Evolutionary conservation across 2,329 filamentous ascomycete species (phyloP).

Genomic region (Polychaeton citri): DNA sequence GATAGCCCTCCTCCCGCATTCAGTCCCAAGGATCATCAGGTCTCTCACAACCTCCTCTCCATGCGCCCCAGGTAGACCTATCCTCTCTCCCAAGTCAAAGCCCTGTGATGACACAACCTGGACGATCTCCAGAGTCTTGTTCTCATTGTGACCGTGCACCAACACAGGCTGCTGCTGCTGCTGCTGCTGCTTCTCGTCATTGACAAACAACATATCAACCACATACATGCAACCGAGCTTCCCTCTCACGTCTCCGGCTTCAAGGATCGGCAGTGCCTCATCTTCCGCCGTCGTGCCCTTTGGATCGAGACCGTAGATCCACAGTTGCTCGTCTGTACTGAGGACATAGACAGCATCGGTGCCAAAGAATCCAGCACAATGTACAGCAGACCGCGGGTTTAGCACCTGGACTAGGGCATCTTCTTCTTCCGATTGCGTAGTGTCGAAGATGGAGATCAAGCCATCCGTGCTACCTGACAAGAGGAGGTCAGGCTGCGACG

Average conservation of each 20-base stretch:
- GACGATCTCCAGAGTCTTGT: constrained; percentile 14
- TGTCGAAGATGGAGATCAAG: constrained; percentile 65
- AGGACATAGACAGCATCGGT: constrained; percentile 54
- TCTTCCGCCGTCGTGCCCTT: constrained; percentile 48
- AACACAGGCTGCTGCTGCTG: constrained; percentile 15
- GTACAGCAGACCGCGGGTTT: constrained; percentile 63
- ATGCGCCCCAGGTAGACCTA: constrained; percentile 29
- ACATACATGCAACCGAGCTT: constrained; percentile 61
- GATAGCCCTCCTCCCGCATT: constrained; percentile 17
- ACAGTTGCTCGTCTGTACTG: constrained; percentile 66
- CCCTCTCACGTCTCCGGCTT: constrained; percentile 51
- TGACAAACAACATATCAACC: constrained; percentile 47
- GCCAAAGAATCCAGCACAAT: constrained; percentile 59
- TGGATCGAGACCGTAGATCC: constrained; percentile 52
- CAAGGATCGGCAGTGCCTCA: constrained; percentile 33
- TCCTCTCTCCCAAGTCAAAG: constrained; percentile 15
- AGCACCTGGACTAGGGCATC: constrained; percentile 66
- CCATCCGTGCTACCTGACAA: constrained; percentile 71
- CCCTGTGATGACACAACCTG: constrained; percentile 11
- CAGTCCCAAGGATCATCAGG: constrained; percentile 22
- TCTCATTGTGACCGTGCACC: constrained; percentile 17
- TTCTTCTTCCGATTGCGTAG: constrained; percentile 56
- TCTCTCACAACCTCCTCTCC: constrained; percentile 37
- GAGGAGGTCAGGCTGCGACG: constrained; percentile 43
- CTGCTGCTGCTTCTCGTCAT: too few relatives aligned